These are phyloP conservation scores for Amylostereum areolatum DNA, from an alignment of 1,284 basidiomycete species.

Conservation along the genomic window DNA sequence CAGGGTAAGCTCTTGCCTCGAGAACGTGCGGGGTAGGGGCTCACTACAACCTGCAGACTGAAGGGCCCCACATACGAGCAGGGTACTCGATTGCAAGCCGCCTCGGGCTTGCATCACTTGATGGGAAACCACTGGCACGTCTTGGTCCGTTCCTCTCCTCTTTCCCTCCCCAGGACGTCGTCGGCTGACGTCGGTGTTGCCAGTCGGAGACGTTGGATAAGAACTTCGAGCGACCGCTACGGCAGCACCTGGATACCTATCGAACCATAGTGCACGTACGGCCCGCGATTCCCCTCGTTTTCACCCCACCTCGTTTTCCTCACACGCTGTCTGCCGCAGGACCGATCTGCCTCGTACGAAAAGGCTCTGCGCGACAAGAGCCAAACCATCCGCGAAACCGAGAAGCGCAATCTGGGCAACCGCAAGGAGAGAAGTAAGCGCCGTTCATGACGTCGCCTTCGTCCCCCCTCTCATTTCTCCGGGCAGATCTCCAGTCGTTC, in stretches of 20 bases:
- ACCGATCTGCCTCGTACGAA: constrained; percentile 78
- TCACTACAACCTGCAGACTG: constrained; percentile 45
- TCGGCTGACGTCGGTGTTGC: not conserved
- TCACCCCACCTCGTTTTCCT: constrained; percentile 8
- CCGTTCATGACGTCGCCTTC: not conserved
- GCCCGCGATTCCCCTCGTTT: not conserved
- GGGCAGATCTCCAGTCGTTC: constrained; percentile 77
- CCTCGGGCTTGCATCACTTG: constrained; percentile 88
- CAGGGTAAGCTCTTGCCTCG: constrained; percentile 49
- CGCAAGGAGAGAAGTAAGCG: constrained; percentile 76
- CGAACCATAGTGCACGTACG: constrained; percentile 65
- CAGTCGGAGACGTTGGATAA: constrained; percentile 84
- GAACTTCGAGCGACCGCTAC: constrained; percentile 85
- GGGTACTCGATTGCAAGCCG: constrained; percentile 71
- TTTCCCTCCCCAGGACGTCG: constrained; percentile 1
- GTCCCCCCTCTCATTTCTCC: not conserved
- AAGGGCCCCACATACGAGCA: constrained; percentile 79
- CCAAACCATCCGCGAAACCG: constrained; percentile 82
- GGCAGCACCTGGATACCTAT: constrained; percentile 82
- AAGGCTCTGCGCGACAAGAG: constrained; percentile 77
- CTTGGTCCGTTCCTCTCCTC: constrained; percentile 44
- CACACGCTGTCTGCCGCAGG: constrained; percentile 33
- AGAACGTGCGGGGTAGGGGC: too few species aligned
- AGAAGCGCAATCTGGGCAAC: constrained; percentile 77
- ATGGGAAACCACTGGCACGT: constrained; percentile 92